Percentiles rank a stretch among this genome's conserved stretches.
These are phyloP conservation scores for Aspergillus sclerotialis DNA, from an alignment of 2,329 filamentous ascomycete genomes.

Conservation along the genomic window DNA sequence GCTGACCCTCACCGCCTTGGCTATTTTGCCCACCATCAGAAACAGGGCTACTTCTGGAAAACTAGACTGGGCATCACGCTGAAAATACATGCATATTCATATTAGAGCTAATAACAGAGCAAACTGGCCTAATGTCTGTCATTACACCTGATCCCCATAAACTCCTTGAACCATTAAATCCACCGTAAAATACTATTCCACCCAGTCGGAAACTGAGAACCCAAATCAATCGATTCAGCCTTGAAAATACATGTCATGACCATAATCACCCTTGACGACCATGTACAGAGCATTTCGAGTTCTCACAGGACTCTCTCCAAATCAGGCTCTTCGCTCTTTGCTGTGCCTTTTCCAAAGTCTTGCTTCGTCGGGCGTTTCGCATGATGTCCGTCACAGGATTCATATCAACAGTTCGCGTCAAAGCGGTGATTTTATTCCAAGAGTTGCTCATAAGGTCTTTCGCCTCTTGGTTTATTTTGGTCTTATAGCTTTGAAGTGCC, in stretches of 20 bases:
- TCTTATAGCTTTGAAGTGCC: slow-evolving; percentile 22
- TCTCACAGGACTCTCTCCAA: slow-evolving; percentile 12
- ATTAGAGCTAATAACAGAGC: no score
- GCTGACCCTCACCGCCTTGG: slow-evolving; percentile 2
- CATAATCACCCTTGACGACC: background rate
- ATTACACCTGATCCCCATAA: no score
- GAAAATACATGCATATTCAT: no score
- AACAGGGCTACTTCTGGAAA: background rate
- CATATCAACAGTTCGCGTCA: slow-evolving; percentile 17
- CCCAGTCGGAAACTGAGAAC: background rate
- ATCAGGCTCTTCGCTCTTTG: slow-evolving; percentile 24
- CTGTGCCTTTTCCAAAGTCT: slow-evolving; percentile 28
- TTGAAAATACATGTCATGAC: background rate
- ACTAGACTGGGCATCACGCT: no score
- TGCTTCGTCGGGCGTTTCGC: slow-evolving; percentile 20
- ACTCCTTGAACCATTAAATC: background rate
- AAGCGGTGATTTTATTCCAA: slow-evolving; percentile 21
- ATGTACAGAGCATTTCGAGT: slow-evolving; percentile 4
- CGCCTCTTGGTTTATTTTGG: slow-evolving; percentile 20
- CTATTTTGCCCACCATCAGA: background rate
- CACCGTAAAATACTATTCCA: background rate
- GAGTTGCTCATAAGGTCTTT: slow-evolving; percentile 19
- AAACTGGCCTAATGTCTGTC: no score
- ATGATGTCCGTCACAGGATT: slow-evolving; percentile 19
- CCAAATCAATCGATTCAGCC: background rate